phyloP scores from a whole-genome alignment of 2,329 filamentous ascomycete species.

The Xylogone sp. region DNA sequence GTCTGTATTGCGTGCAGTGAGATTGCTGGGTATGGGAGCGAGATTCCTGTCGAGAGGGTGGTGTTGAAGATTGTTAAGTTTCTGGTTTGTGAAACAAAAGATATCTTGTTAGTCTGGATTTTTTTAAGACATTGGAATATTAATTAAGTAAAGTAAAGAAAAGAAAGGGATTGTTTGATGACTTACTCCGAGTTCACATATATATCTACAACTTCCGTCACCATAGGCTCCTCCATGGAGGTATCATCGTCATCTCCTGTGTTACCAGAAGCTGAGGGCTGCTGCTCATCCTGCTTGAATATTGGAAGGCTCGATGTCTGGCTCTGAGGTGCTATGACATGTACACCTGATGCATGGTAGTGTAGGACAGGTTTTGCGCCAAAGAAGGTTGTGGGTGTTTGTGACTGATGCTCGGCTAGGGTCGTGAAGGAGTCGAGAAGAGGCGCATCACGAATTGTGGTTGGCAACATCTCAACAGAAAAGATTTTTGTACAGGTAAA shows the following conservation, averaged over 20 bases:
- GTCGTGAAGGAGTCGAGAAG: slow-evolving; percentile 56
- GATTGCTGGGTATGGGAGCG: slow-evolving; percentile 71
- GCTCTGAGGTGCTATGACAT: slow-evolving; percentile 52
- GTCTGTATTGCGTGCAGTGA: slow-evolving; percentile 72
- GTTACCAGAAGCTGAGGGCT: slow-evolving; percentile 31
- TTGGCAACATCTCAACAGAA: slow-evolving; percentile 27
- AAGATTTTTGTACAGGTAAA: background rate
- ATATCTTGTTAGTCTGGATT: too few relatives aligned
- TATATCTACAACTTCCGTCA: slow-evolving; percentile 41
- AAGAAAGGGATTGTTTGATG: background rate
- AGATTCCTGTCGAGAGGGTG: slow-evolving; percentile 53
- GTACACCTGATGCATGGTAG: slow-evolving; percentile 53
- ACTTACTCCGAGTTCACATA: slow-evolving; percentile 57
- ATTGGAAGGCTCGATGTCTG: slow-evolving; percentile 50
- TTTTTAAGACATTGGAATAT: slow-evolving; percentile 4
- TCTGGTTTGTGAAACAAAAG: slow-evolving; percentile 30
- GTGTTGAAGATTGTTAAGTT: slow-evolving; percentile 62
- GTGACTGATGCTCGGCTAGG: slow-evolving; percentile 65
- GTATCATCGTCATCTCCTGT: slow-evolving; percentile 19
- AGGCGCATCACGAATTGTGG: slow-evolving; percentile 55
- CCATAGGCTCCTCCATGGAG: slow-evolving; percentile 8
- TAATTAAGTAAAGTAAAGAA: slow-evolving; percentile 11
- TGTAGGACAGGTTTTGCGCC: slow-evolving; percentile 69
- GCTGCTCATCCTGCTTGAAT: slow-evolving; percentile 42
- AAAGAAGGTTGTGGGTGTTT: slow-evolving; percentile 71